Evolutionary conservation across 177 flowering plant species (phyloP).

Genomic region (Telopea speciosissima): DNA sequence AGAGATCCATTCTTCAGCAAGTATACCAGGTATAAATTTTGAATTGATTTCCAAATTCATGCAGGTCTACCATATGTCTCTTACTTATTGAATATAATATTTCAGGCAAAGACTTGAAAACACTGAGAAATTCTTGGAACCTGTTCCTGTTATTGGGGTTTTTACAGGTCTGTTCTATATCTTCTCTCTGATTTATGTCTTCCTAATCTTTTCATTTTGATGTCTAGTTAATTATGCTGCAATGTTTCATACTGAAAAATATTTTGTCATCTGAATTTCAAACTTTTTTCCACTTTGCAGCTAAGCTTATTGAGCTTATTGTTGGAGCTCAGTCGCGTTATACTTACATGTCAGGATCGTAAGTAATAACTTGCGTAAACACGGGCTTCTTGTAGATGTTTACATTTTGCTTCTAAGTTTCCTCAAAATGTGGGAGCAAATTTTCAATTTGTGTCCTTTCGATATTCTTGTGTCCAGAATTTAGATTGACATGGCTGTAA

Average conservation of each 20-base stretch:
- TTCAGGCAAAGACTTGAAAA: constrained; percentile 71
- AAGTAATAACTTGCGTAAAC: constrained; percentile 13
- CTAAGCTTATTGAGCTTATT: constrained; percentile 77
- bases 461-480: background rate
- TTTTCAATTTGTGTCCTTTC: background rate
- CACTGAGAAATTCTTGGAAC: constrained; percentile 56
- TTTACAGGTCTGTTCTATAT: constrained; percentile 53
- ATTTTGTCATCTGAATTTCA: background rate
- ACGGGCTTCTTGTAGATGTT: background rate
- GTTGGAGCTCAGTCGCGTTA: constrained; percentile 88
- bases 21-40: constrained; percentile 55
- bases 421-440: background rate
- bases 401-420: constrained; percentile 8
- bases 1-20: constrained; percentile 94
- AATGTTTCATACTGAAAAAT: background rate
- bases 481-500: background rate
- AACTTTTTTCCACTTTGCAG: constrained; percentile 36
- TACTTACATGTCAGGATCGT: constrained; percentile 95
- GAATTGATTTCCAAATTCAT: background rate
- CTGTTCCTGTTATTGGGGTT: constrained; percentile 75
- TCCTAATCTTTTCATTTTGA: background rate
- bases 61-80: background rate
- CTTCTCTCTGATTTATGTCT: background rate
- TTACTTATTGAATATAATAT: constrained; percentile 1
- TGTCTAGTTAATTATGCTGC: background rate